A percentile compares a stretch with the other conserved stretches of the same genome.
These are phyloP conservation scores for Botrytis paeoniae DNA, from an alignment of 2,329 filamentous ascomycete species.

Conservation along the genomic window DNA sequence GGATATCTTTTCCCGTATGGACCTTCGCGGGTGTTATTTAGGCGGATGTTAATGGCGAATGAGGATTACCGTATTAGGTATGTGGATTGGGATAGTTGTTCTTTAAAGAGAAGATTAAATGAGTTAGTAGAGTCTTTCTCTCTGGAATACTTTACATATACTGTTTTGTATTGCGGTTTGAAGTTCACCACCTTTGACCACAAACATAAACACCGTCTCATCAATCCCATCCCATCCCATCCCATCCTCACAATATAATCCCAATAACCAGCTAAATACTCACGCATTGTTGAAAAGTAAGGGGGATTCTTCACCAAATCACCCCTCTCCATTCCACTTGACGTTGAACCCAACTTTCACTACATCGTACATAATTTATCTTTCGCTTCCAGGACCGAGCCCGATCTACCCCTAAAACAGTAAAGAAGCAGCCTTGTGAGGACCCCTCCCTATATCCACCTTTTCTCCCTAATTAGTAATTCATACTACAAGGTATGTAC, in stretches of 20 bases:
- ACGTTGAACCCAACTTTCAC: background rate
- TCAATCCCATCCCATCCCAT: background rate
- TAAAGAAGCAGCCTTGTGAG: background rate
- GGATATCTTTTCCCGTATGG: background rate
- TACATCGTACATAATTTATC: background rate
- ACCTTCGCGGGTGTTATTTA: background rate
- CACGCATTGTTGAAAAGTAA: background rate
- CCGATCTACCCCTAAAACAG: background rate
- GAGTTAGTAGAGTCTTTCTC: background rate
- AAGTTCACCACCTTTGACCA: background rate
- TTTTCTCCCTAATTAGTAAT: background rate
- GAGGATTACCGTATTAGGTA: background rate
- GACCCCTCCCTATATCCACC: background rate
- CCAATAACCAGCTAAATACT: background rate
- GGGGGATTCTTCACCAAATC: background rate
- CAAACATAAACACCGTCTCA: background rate
- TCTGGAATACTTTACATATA: background rate
- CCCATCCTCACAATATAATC: background rate
- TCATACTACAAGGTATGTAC: background rate
- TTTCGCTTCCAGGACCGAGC: background rate
- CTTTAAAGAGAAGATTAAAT: background rate
- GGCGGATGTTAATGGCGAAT: background rate
- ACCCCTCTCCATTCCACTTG: background rate
- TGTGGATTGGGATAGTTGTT: background rate
- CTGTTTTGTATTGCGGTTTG: background rate